Percentiles rank a stretch among this genome's conserved stretches.
phyloP scores from a whole-genome alignment of 2,329 filamentous ascomycete species.

The Arthrobotrys iridis region DNA sequence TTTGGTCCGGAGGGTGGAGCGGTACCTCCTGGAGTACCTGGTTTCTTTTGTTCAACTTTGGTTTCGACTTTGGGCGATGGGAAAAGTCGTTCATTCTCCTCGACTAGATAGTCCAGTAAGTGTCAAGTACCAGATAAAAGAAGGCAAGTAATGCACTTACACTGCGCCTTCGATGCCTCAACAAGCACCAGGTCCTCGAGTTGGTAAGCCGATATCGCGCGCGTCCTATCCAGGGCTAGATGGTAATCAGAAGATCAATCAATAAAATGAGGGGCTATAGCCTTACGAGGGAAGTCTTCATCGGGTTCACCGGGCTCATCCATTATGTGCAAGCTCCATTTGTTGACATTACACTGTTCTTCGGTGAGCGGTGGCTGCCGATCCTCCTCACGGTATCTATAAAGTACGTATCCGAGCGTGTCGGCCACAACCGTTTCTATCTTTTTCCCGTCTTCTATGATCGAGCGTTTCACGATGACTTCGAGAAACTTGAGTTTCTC shows the following conservation, averaged over 20 bases:
- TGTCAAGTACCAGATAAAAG: neutral
- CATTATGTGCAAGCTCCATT: constrained; percentile 84
- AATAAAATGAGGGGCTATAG: neutral
- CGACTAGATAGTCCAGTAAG: constrained; percentile 28
- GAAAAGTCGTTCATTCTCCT: constrained; percentile 49
- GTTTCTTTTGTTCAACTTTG: constrained; percentile 25
- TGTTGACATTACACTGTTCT: constrained; percentile 79
- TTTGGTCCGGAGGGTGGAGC: constrained; percentile 4
- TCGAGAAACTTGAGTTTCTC: constrained; percentile 74
- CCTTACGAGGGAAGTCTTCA: constrained; percentile 75
- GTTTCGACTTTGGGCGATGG: constrained; percentile 33
- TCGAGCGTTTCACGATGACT: constrained; percentile 74
- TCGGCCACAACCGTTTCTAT: constrained; percentile 76
- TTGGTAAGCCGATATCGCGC: constrained; percentile 79
- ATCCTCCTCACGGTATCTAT: constrained; percentile 80
- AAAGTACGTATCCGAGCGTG: constrained; percentile 81
- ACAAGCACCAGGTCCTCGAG: constrained; percentile 86
- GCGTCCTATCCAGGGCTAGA: constrained; percentile 74
- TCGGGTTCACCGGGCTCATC: constrained; percentile 82
- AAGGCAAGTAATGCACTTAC: constrained; percentile 21
- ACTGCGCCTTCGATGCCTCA: constrained; percentile 74
- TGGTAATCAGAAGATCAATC: neutral
- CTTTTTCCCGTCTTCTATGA: constrained; percentile 73
- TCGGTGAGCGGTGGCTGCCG: constrained; percentile 72
- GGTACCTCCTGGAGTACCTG: neutral